Base-by-base conservation (phyloP, 2,329 filamentous ascomycete species). In the Davidsoniella neocaledoniae region DNA sequence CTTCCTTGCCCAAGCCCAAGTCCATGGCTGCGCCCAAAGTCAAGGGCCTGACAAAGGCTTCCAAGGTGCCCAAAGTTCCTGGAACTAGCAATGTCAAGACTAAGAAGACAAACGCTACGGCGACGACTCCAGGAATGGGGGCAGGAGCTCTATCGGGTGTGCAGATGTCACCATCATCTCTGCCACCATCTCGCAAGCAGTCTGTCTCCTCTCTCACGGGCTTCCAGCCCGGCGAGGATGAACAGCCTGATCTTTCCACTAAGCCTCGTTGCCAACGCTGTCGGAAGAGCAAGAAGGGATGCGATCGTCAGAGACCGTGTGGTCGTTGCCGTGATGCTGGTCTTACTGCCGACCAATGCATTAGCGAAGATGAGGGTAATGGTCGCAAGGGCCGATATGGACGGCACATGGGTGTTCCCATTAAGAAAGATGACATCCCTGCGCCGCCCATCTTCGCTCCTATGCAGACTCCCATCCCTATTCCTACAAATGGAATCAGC, bases 281-380 rank as follows among this genome's bases (percentile, higher is more conserved):
- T 72, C 83, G 91, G 60, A 98, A 98, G 77, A 96, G 90, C 69
- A 98, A 98, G 74, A 98, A 98, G 68, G 91, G 91, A 10, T 98
- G 91, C 62, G 91, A 98, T 68, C 82, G 91, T 52, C 91, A 96
- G 66, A 81, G 91, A 38, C 91, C 91, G 25, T 98, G 91, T 61
- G 86, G 87, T 50, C 79, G 91, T 55, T 98, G 91, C 77, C 86
- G 87, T 63, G 91, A 98, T 66, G 91, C 91, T 41, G 91, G 91
- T 17, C 86, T 98, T 58, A 83, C 84, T 51, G 79, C 86, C 53
- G 91, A 96, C 57, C 86, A 90, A 56, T 98, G 91, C 65, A 79
- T 98, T 65, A 95, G 88, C 64, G 91, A 98, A 65, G 91, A 98
- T 59, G 91, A 98, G 66, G 87, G 87, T 56, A 96, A 96, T 63